Evolutionary conservation across 2,329 filamentous ascomycete genomes (phyloP).

Genomic region (Fusarium sp.): DNA sequence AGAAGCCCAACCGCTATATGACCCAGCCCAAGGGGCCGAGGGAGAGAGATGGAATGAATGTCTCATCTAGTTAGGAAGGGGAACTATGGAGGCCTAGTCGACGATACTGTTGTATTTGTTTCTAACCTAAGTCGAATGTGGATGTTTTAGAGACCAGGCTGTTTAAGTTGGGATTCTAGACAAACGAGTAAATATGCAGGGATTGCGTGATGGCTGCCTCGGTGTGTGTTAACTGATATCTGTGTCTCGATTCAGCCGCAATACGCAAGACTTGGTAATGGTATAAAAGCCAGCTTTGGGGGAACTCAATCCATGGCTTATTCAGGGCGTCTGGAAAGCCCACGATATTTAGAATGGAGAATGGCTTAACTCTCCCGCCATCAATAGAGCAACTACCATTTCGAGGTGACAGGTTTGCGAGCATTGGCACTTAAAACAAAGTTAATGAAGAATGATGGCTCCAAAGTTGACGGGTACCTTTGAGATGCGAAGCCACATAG

Average conservation of each 20-base stretch:
- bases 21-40: not conserved
- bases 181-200: not conserved
- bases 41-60: slow-evolving; percentile 25
- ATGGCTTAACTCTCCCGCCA: not conserved
- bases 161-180: not conserved
- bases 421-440: not conserved
- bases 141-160: not conserved
- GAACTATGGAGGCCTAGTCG: not conserved
- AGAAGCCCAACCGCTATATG: not conserved
- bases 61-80: not conserved
- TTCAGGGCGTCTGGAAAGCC: not conserved
- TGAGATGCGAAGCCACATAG: not conserved
- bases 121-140: not conserved
- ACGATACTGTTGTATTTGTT: not conserved
- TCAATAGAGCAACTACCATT: not conserved
- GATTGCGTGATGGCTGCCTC: not conserved
- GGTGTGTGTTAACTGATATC: not conserved
- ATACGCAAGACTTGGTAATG: not conserved
- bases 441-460: not conserved
- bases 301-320: not conserved
- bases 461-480: not conserved
- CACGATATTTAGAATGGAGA: not conserved
- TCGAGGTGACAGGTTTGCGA: not conserved
- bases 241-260: not conserved
- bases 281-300: not conserved